Conservation (phyloP, 495 filamentous ascomycete genomes). For the Neurospora sp. region DNA sequence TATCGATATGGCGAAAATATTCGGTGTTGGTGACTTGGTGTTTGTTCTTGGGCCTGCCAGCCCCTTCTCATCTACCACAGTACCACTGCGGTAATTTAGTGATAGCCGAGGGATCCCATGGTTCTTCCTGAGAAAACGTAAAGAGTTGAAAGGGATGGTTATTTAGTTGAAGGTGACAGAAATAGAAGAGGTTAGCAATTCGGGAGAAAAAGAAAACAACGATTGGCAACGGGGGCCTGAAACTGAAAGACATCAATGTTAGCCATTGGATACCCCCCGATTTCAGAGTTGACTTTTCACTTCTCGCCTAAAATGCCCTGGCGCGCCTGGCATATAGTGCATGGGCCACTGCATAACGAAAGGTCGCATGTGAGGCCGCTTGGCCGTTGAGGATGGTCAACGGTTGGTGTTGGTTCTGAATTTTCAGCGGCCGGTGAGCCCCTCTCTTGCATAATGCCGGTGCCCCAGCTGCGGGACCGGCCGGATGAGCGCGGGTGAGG, state of each 20-base stretch:
- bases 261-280: neutral
- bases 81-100: neutral
- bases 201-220: neutral
- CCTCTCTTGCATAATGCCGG: neutral
- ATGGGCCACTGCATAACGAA: neutral
- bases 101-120: neutral
- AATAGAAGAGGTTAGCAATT: neutral
- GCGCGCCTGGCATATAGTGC: neutral
- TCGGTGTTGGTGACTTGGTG: neutral
- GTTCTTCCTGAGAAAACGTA: neutral
- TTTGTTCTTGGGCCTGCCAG: neutral
- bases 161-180: neutral
- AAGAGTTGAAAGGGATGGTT: neutral
- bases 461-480: neutral
- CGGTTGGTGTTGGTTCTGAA: neutral
- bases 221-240: neutral
- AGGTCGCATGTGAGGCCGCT: neutral
- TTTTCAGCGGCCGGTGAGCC: neutral
- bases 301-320: neutral
- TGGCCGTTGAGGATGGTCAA: neutral
- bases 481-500: neutral
- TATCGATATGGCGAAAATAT: neutral
- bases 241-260: neutral
- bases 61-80: too few species aligned
- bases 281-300: neutral